phyloP scores from a whole-genome alignment of 2,329 filamentous ascomycete species.

The Coleophoma crateriformis region DNA sequence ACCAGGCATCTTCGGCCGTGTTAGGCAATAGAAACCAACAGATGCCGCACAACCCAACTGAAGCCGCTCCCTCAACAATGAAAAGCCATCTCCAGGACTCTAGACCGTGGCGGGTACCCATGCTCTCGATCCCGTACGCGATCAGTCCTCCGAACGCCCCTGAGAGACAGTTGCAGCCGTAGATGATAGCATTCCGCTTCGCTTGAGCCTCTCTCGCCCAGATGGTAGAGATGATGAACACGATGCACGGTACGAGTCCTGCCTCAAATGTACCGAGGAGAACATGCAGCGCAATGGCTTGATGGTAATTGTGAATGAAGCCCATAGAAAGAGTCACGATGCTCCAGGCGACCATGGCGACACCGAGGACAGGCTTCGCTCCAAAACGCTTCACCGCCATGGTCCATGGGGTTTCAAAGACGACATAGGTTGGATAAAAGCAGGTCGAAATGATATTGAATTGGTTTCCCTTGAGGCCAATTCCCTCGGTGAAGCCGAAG shows the following conservation, averaged over 20 bases:
- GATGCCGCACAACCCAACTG: slow-evolving; percentile 16
- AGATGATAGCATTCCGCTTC: not conserved
- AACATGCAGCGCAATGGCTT: not conserved
- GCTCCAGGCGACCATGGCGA: not conserved
- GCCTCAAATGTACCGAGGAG: not conserved
- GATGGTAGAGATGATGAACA: not conserved
- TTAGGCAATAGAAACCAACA: slow-evolving; percentile 19
- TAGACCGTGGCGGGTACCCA: slow-evolving; percentile 38
- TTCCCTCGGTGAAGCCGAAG: not conserved
- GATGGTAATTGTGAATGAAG: not conserved
- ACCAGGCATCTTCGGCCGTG: slow-evolving; percentile 20
- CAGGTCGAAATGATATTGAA: not conserved
- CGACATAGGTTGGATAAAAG: not conserved
- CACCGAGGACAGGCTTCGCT: not conserved
- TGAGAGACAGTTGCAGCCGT: slow-evolving; percentile 13
- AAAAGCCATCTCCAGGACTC: slow-evolving; percentile 38
- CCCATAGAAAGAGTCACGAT: not conserved
- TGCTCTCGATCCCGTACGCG: slow-evolving; percentile 32
- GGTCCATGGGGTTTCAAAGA: not conserved
- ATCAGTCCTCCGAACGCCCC: slow-evolving; percentile 22
- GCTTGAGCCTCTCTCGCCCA: not conserved
- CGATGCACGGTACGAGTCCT: not conserved
- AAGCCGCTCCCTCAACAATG: slow-evolving; percentile 18
- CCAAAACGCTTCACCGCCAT: not conserved
- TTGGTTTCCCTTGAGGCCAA: not conserved